These are phyloP conservation scores for Saxophila tyrrhenica DNA, from an alignment of 495 filamentous ascomycete species.

Conservation along the genomic window DNA sequence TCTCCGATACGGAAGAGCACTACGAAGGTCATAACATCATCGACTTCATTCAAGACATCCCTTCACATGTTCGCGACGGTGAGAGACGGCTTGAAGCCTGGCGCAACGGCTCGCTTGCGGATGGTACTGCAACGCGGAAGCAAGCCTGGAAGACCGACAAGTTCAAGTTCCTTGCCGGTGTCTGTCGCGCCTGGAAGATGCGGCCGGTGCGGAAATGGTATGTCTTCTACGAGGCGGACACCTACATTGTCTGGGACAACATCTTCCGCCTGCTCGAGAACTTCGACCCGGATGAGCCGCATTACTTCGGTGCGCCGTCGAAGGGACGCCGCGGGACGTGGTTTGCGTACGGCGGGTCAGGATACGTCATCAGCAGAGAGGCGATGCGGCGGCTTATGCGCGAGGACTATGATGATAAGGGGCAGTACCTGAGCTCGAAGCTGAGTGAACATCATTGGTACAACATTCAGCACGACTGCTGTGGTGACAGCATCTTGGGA, in stretches of 20 bases:
- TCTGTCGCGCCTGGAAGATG: slow-evolving; percentile 42
- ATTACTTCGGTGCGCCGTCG: slow-evolving; percentile 46
- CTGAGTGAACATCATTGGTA: slow-evolving; percentile 11
- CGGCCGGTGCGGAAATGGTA: slow-evolving; percentile 49
- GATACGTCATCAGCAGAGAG: slow-evolving; percentile 39
- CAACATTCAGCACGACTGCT: slow-evolving; percentile 7
- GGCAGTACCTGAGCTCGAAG: slow-evolving; percentile 2
- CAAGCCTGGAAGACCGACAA: slow-evolving; percentile 56
- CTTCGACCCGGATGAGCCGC: slow-evolving; percentile 36
- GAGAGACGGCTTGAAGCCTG: background rate
- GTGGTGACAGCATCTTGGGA: slow-evolving; percentile 10
- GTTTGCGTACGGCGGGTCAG: slow-evolving; percentile 47
- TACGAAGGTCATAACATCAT: slow-evolving; percentile 6
- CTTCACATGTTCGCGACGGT: background rate
- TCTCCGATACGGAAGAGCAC: slow-evolving; percentile 1
- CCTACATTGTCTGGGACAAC: slow-evolving; percentile 54
- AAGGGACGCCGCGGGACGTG: slow-evolving; percentile 23
- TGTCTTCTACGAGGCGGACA: slow-evolving; percentile 59
- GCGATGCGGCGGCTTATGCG: slow-evolving; percentile 31
- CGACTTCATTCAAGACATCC: slow-evolving; percentile 3
- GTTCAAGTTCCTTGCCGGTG: slow-evolving; percentile 60
- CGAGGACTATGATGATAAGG: slow-evolving; percentile 4
- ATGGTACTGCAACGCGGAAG: background rate
- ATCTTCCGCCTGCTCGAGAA: slow-evolving; percentile 44
- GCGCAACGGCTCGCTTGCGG: background rate